Conservation (phyloP, 192 early-diverging fungal species). For the Coemansia sp. region DNA sequence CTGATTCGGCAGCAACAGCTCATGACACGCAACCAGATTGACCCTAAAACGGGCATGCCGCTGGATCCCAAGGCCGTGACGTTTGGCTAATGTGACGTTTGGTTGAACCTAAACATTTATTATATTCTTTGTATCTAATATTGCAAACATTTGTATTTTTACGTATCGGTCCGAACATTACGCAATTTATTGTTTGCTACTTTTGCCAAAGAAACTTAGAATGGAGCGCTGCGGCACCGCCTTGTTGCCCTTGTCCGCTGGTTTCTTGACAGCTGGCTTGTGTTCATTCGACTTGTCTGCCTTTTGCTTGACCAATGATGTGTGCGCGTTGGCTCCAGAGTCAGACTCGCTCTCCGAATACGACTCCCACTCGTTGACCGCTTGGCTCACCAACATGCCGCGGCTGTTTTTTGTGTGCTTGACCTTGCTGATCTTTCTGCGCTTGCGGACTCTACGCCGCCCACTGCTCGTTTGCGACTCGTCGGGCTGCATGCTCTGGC, state of each 20-base stretch:
- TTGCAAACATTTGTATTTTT: neutral
- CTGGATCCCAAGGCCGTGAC: slow-evolving; percentile 53
- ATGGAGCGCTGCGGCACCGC: slow-evolving; percentile 41
- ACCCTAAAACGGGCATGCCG: slow-evolving; percentile 48
- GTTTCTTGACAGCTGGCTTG: neutral
- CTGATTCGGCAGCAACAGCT: slow-evolving; percentile 49
- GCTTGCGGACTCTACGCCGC: slow-evolving; percentile 38
- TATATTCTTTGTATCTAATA: slow-evolving; percentile 1
- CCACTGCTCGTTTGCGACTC: slow-evolving; percentile 15
- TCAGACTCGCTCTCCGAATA: slow-evolving; percentile 51
- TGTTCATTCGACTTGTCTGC: too few relatives aligned
- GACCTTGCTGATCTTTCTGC: slow-evolving; percentile 47
- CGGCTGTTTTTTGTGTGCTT: slow-evolving; percentile 52
- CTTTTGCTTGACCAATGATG: neutral
- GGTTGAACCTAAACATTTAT: neutral
- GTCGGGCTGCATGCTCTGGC: neutral
- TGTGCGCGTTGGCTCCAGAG: neutral
- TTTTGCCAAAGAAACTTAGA: slow-evolving; percentile 53
- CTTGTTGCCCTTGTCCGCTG: slow-evolving; percentile 11
- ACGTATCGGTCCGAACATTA: too few relatives aligned
- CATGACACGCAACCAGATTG: slow-evolving; percentile 46
- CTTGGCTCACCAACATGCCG: slow-evolving; percentile 51
- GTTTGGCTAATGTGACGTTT: slow-evolving; percentile 19
- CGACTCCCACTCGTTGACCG: slow-evolving; percentile 53
- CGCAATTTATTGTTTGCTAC: neutral